Evolutionary conservation across 495 filamentous ascomycete species (phyloP), one percentile per base, ranked within the genome.

Genomic region (Xylaria cubensis): DNA sequence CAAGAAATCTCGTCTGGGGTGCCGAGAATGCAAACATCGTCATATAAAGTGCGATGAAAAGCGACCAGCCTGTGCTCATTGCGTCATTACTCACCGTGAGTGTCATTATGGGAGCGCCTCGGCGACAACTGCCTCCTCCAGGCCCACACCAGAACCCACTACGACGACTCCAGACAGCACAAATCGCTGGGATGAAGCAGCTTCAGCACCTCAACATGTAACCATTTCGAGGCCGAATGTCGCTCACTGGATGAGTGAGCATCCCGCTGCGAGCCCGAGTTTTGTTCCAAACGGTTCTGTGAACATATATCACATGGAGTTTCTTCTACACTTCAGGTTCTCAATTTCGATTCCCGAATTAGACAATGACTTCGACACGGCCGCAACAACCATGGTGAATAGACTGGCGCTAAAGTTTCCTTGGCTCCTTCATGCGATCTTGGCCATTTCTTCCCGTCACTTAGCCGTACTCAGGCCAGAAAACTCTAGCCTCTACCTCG

Each of bases 21-120:
- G 81, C 73, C 63, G 79, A 2, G 71, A 83, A 64, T 86, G 83
- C 76, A 83, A 83, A 58, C 73, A 74, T 41, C 80, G 80, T 15
- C 81, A 83, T 71, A 78, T 83, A 61, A 83, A 83, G 74, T 65
- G 63, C 34, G 63, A 65, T 51, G 63, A 65, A 36, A 65, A 50
- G 78, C 80, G 68, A 24, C 61, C 32, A 36, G 3, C 41, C 19
- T 41, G 42, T 53, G 39, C 62, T 55, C 24, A 34, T 44, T 71
- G 46, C 19, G 32, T 29, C 50, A 34, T 72, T 64, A 63, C 70
- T 76, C 34, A 74, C 42, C 34, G 34, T 4, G 32, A 36, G 15
- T 56, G 29, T 21, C 55, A 61, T n/a, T 41, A 66, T 41, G 17
- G 56, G 46, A 55, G 26, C 19, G 19, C 42, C 26, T 50, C 61